phyloP scores from a whole-genome alignment of 2,329 filamentous ascomycete species.

The Zymoseptoria tritici region DNA sequence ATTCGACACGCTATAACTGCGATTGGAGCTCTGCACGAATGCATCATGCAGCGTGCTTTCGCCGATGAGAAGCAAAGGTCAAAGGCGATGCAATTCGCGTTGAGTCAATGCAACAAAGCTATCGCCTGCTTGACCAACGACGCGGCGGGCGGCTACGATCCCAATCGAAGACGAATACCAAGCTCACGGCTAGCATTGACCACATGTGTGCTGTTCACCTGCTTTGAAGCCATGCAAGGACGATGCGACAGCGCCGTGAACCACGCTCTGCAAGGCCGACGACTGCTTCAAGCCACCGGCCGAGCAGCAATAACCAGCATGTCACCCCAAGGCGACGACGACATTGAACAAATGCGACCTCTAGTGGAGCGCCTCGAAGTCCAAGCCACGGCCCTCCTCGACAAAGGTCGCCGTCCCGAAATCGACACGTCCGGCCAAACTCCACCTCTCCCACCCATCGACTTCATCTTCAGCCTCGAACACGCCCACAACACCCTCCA shows the following conservation, averaged over 20 bases:
- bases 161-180: conserved; percentile 12
- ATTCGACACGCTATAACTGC: conserved; percentile 29
- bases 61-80: conserved; percentile 25
- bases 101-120: conserved; percentile 28
- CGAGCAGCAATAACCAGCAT: conserved; percentile 15
- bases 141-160: conserved; percentile 10
- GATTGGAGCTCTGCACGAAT: conserved; percentile 28
- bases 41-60: conserved; percentile 27
- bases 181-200: conserved; percentile 24
- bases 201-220: conserved; percentile 29
- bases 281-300: conserved; percentile 22
- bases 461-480: conserved; percentile 25
- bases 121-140: conserved; percentile 25
- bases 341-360: conserved; percentile 28
- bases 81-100: conserved; percentile 27
- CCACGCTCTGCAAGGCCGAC: conserved; percentile 26
- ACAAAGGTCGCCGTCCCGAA: conserved; percentile 24
- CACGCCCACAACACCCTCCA: conserved; percentile 28
- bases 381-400: conserved; percentile 26
- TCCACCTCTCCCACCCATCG: conserved; percentile 21
- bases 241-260: conserved; percentile 29
- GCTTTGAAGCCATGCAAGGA: conserved; percentile 30
- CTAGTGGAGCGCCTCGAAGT: conserved; percentile 28
- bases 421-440: conserved; percentile 21
- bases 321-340: conserved; percentile 21